Percentiles rank a stretch among this genome's conserved stretches.
phyloP scores from a whole-genome alignment of 2,329 filamentous ascomycete species.

The Colletotrichum orbiculare region DNA sequence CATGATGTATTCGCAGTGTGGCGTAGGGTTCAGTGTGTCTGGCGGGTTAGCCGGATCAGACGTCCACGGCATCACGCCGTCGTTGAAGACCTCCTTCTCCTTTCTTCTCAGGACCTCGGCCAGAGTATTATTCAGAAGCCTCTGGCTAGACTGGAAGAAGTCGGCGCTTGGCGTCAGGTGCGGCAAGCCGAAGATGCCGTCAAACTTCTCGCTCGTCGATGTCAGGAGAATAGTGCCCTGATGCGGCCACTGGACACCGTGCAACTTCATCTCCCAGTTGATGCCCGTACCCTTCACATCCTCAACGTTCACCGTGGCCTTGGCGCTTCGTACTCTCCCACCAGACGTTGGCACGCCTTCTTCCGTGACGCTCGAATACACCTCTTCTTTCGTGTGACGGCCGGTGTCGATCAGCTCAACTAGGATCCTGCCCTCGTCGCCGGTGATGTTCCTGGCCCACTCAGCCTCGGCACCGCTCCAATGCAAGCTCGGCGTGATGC shows the following conservation, averaged over 20 bases:
- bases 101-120: slow-evolving; percentile 74
- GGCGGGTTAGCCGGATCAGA: slow-evolving; percentile 71
- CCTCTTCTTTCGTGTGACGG: slow-evolving; percentile 58
- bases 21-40: slow-evolving; percentile 70
- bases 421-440: slow-evolving; percentile 74
- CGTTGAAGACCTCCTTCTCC: slow-evolving; percentile 63
- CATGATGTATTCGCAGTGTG: slow-evolving; percentile 89
- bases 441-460: slow-evolving; percentile 86
- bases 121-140: slow-evolving; percentile 79
- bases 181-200: slow-evolving; percentile 89
- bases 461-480: slow-evolving; percentile 70
- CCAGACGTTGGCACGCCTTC: slow-evolving; percentile 53
- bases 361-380: slow-evolving; percentile 54
- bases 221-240: slow-evolving; percentile 83
- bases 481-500: slow-evolving; percentile 71
- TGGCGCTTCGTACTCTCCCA: slow-evolving; percentile 74
- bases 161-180: slow-evolving; percentile 75
- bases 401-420: slow-evolving; percentile 66
- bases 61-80: slow-evolving; percentile 79
- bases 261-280: slow-evolving; percentile 82
- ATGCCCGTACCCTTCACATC: slow-evolving; percentile 76
- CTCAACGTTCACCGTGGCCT: slow-evolving; percentile 76
- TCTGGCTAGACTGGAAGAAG: slow-evolving; percentile 68
- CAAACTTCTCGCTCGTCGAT: slow-evolving; percentile 93
- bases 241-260: slow-evolving; percentile 88